Conservation (phyloP, 1,284 basidiomycete species). For the Apiotrichum montevideense region DNA sequence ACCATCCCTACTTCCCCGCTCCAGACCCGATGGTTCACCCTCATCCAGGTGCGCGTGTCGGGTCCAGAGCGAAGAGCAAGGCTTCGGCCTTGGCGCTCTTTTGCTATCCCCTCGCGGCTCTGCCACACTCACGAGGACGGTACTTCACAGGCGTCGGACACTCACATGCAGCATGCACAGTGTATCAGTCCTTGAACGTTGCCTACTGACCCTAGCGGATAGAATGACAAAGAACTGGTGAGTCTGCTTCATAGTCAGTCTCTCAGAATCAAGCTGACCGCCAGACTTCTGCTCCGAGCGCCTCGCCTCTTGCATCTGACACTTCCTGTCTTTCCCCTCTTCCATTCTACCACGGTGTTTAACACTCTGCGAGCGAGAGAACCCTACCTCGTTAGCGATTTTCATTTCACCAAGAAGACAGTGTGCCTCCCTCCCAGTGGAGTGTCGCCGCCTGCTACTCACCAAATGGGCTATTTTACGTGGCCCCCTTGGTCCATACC, state of each 20-base stretch:
- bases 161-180: conserved; percentile 1
- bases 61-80: conserved; percentile 21
- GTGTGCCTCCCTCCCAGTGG: conserved; percentile 12
- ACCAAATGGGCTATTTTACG: conserved; percentile 14
- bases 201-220: no score
- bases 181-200: no score
- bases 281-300: not conserved
- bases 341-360: conserved; percentile 10
- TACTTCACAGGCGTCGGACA: conserved; percentile 27
- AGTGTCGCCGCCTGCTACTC: conserved; percentile 16
- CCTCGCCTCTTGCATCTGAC: not conserved
- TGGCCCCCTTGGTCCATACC: conserved; percentile 7
- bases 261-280: conserved; percentile 1
- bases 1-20: conserved; percentile 4
- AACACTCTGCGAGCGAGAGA: conserved; percentile 21
- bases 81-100: conserved; percentile 15
- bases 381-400: conserved; percentile 19
- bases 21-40: conserved; percentile 12
- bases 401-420: conserved; percentile 19
- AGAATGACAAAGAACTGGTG: not conserved
- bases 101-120: conserved; percentile 20
- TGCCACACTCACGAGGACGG: conserved; percentile 13
- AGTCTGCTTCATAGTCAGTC: not conserved
- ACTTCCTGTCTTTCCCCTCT: not conserved
- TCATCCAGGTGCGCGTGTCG: conserved; percentile 20